Base-by-base conservation (phyloP, 768 basidiomycete genomes). In the Cystobasidium ongulense region DNA sequence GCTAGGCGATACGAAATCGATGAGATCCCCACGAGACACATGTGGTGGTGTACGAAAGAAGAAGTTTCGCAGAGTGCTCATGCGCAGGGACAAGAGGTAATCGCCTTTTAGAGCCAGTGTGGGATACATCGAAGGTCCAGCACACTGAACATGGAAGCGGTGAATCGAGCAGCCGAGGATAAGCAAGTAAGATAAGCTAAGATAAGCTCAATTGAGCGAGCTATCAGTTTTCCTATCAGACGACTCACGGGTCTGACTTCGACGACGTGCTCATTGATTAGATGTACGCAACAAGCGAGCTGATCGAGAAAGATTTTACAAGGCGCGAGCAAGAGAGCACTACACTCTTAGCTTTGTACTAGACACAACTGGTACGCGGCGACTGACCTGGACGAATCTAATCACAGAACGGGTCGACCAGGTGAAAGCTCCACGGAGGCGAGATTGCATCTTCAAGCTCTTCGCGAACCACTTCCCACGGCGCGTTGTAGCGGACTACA, bases 51-150 rank as follows among this genome's bases (percentile, higher is more conserved):
- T 17, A 7, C 68, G 68, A 21, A 1, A 29, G 18, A 71, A 11
- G 68, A 71, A 59, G 27, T 23, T 71, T 36, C 54, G 52, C 18
- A 71, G 53, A 25, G 54, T 54, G 54, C 33, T 54, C 7, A 52
- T 71, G 21, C 68, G 68, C 8, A 71, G 23, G 18, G 29, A 57
- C 18, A 71, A 29, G 27, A 71, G 68, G 35, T 57, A 54, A 36
- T 71, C 68, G 52, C 68, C 68, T 10, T 23, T 8, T 15, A 57
- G 33, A 35, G 52, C 54, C 11, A 71, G 68, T 13, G 68, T 71
- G n/a, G 68, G 68, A 36, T 61, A 71, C 68, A 71, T 71, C 5
- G 68, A 71, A 8, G 68, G 53, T 35, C 68, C 68, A 57, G 68
- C 29, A 43, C 68, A 71, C 68, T 71, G 68, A n/a, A 50, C 46